Conservation (phyloP, 78 protist species). For the Pigoraptor vietnamica region DNA sequence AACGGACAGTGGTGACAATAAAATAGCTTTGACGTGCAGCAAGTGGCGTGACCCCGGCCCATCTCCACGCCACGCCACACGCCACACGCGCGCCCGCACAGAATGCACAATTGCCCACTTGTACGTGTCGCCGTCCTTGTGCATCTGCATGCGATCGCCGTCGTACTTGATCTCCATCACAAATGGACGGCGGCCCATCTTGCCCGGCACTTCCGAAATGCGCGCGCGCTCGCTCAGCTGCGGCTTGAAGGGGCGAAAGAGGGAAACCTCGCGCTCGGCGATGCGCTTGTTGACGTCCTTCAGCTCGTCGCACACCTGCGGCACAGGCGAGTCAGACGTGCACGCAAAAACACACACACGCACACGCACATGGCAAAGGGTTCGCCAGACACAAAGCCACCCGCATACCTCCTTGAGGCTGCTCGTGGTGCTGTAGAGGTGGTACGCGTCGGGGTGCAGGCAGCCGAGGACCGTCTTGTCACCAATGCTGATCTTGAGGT, state of each 20-base stretch:
- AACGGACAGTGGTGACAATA: too few relatives aligned
- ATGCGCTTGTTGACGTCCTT: not conserved
- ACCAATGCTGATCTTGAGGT: not conserved
- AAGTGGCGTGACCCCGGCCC: too few relatives aligned
- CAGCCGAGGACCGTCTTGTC: not conserved
- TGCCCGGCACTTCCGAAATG: not conserved
- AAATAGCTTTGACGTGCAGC: too few relatives aligned
- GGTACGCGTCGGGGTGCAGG: not conserved
- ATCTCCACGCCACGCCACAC: too few relatives aligned
- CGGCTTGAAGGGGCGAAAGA: not conserved
- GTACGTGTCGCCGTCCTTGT: conserved; percentile 53
- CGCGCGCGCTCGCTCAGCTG: not conserved
- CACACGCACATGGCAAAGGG: not conserved
- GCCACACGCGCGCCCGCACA: too few relatives aligned
- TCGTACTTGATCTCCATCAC: conserved; percentile 81
- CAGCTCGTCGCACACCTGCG: not conserved
- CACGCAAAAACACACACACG: not conserved
- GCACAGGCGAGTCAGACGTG: not conserved
- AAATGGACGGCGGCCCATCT: not conserved
- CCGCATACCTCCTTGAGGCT: not conserved
- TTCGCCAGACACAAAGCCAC: too few relatives aligned
- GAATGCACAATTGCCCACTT: not conserved
- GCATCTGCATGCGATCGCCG: conserved; percentile 87
- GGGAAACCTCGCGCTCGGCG: not conserved
- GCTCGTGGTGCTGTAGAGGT: not conserved